phyloP scores from a whole-genome alignment of 164 flowering plant genomes.

The Macadamia integrifolia region DNA sequence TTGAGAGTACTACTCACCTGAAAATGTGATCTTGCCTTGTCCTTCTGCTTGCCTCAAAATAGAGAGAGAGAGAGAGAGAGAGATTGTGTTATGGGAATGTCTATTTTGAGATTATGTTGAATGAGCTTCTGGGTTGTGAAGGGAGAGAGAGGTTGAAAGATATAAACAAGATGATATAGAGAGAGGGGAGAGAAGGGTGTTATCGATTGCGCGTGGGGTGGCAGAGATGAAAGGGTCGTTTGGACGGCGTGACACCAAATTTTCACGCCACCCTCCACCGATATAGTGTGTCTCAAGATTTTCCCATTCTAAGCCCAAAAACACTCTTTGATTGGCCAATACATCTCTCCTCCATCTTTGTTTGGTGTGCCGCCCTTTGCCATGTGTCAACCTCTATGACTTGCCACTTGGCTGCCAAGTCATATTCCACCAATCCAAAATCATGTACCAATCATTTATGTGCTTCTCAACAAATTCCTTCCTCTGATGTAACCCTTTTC shows the following conservation, averaged over 20 bases:
- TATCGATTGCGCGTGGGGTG: constrained; percentile 62
- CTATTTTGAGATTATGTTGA: background rate
- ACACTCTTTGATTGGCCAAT: too few relatives aligned
- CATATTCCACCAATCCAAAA: constrained; percentile 23
- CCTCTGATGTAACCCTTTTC: too few relatives aligned
- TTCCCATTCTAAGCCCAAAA: background rate
- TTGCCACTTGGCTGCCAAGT: constrained; percentile 27
- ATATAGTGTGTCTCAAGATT: constrained; percentile 32
- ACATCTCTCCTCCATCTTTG: constrained; percentile 7
- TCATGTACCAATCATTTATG: constrained; percentile 36
- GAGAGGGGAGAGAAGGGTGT: constrained; percentile 4
- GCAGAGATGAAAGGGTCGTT: constrained; percentile 28
- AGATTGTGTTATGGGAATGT: background rate
- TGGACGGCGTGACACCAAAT: constrained; percentile 61
- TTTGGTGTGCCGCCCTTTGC: constrained; percentile 50
- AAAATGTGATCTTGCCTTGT: background rate
- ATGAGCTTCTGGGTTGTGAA: background rate
- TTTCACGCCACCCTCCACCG: constrained; percentile 63
- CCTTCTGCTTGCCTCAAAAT: background rate
- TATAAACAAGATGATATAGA: constrained; percentile 10
- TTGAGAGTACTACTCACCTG: constrained; percentile 1
- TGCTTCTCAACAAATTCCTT: background rate
- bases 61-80: too few relatives aligned
- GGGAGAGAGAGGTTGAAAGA: background rate
- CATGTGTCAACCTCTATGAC: constrained; percentile 19